Base-by-base conservation (phyloP, 306 rosid genomes). In the Fagus sylvatica region DNA sequence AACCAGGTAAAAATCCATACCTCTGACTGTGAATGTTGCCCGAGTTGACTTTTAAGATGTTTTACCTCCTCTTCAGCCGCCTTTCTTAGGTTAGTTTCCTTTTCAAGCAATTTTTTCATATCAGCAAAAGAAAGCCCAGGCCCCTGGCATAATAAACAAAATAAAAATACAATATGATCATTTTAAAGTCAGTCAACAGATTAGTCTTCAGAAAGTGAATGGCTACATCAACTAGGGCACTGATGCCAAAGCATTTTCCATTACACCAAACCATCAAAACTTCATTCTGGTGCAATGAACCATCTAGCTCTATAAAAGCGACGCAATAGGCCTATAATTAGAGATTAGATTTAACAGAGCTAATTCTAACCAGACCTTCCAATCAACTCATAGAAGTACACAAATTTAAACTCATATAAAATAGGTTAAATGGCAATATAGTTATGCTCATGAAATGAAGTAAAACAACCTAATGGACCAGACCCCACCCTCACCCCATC, bases 1-100 rank as follows among this genome's bases (percentile, higher is more conserved):
- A 70, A 67, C 72, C 65, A 40, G 65, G 74, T 61, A 78, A 76
- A 72, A 53, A 74, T 72, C 67, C 81, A 75, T 82, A 91, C 99
- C 85, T 87, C 86, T 46, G 78, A 48, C 28, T 81, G 87, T 28
- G 79, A 71, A 78, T 86, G 72, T 70, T 78, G 77, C 64, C 81
- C 92, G 53, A 83, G 82, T 73, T 89, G 96, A 72, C 64, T 33
- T 82, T 81, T 89, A 53, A 91, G 89, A 78, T 43, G 78, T 80
- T 79, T 79, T 43, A 91, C 76, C 87, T 90, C 98, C 81, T 91
- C 93, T 76, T 96, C 98, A 80, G 94, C 96, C 34, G 60, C 83
- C 86, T 82, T 85, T 80, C 99, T 85, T 9, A 73, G 78, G 34
- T 74, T 82, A 56, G 66, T 89, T 89, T 96, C 97, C 54, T 86